Evolutionary conservation across 805 yeast species (phyloP).

Genomic region (Ogataea pini): DNA sequence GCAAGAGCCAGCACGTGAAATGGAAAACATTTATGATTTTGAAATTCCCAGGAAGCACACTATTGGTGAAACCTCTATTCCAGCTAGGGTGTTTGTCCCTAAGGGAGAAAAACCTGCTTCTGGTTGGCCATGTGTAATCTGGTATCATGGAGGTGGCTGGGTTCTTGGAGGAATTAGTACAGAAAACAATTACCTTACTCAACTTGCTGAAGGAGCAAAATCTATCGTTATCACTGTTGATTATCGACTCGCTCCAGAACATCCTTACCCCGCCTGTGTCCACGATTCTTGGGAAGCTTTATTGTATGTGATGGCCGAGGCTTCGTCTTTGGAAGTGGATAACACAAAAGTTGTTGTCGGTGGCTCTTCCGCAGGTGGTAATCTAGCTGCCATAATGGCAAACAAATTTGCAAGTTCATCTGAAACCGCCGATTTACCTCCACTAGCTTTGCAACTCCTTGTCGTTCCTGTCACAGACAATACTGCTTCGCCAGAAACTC

Average conservation of each 20-base stretch:
- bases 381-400: conserved; percentile 35
- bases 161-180: conserved; percentile 36
- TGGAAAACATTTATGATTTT: conserved; percentile 22
- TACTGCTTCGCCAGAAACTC: conserved; percentile 39
- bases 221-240: conserved; percentile 43
- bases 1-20: conserved; percentile 28
- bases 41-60: conserved; percentile 30
- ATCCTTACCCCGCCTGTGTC: conserved; percentile 49
- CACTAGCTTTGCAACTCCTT: conserved; percentile 44
- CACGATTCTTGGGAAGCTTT: conserved; percentile 44
- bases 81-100: conserved; percentile 34
- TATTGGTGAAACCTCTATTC: conserved; percentile 24
- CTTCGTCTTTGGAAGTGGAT: conserved; percentile 32
- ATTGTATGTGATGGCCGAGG: conserved; percentile 32
- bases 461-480: conserved; percentile 48
- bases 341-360: conserved; percentile 40
- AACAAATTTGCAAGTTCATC: conserved; percentile 35
- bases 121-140: conserved; percentile 33
- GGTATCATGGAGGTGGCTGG: conserved; percentile 39
- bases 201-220: conserved; percentile 38
- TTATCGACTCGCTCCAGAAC: conserved; percentile 51
- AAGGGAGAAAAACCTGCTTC: conserved; percentile 23
- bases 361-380: conserved; percentile 51
- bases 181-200: conserved; percentile 43
- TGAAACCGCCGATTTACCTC: too few relatives aligned